Base-by-base conservation (phyloP, 1,284 basidiomycete genomes). In the Coniferiporia weirii region DNA sequence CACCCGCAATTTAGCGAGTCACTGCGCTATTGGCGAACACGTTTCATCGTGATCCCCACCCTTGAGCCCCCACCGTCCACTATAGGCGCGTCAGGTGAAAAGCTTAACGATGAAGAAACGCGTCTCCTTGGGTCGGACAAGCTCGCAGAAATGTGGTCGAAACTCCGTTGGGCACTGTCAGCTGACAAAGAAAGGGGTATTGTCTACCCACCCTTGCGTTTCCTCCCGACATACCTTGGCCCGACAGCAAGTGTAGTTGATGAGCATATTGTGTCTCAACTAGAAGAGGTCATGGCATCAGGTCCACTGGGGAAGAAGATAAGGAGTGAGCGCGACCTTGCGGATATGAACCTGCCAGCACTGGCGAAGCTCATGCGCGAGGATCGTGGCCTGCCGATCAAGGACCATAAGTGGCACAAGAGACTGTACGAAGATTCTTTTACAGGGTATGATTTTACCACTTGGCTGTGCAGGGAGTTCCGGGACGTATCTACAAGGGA, bases 1-100 rank as follows among this genome's bases (percentile, higher is more conserved):
- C 84, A 85, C 54, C 15, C 12, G 38, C 79, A 87, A 49, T 86
- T 93, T 68, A 87, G 86, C 66, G 85, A 93, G 59, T 88, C 88
- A 3, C 75, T 94, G 49, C 83, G 90, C 48, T 97, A 96, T 69
- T 98, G 95, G 93, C 83, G 95, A 5, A 97, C 95, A 0, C 82
- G 95, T n/a, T 97, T 98, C 69, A 82, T 98, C 22, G 84, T 99
- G 17, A 91, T 98, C 50, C 96, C 96, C 0, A 87, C 91, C 0
- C 79, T 84, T 9, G 87, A 87, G 59, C 79, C 81, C 38, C 90
- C 84, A 7, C 75, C 73, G 48, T 72, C 77, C 10, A 81, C 72
- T 54, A 75, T 79, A 17, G 85, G 83, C 0, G 80, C 83, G 0
- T 75, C 75, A 0, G 88, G 85, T 4, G 91, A 93, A 70, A 79